Evolutionary conservation across 2,329 filamentous ascomycete genomes (phyloP).

Genomic region (Curvularia hawaiiensis): DNA sequence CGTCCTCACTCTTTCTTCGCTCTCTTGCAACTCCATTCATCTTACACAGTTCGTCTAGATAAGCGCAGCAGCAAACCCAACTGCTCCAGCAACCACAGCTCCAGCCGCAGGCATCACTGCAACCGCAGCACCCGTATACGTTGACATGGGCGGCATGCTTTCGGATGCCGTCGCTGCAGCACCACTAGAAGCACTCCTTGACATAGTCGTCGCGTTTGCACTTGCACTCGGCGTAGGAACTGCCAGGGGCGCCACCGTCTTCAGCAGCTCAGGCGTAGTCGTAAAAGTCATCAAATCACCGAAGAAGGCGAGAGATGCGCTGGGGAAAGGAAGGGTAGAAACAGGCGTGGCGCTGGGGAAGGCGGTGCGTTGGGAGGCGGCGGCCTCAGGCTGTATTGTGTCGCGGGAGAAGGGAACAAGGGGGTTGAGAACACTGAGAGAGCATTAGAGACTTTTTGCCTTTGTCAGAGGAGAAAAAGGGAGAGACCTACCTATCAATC

Average conservation of each 20-base stretch:
- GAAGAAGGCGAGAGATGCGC: constrained; percentile 23
- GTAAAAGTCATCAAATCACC: constrained; percentile 30
- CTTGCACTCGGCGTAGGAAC: constrained; percentile 8
- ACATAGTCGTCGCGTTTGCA: constrained; percentile 5
- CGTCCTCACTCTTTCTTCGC: background rate
- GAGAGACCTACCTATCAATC: constrained; percentile 27
- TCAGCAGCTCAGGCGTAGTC: constrained; percentile 30
- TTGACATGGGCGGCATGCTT: constrained; percentile 2
- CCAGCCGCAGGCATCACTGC: constrained; percentile 3
- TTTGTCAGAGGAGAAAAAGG: background rate
- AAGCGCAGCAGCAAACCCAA: constrained; percentile 6
- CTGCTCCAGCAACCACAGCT: constrained; percentile 2
- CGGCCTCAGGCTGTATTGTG: constrained; percentile 22
- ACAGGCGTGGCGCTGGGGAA: constrained; percentile 29
- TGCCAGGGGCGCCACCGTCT: constrained; percentile 31
- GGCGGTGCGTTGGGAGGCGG: constrained; percentile 27
- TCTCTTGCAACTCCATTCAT: background rate
- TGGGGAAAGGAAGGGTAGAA: constrained; percentile 24
- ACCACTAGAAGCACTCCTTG: background rate
- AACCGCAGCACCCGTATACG: constrained; percentile 6
- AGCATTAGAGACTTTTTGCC: background rate
- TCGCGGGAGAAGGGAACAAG: constrained; percentile 27
- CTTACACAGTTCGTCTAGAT: background rate
- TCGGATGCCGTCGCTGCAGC: background rate
- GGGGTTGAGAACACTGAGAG: constrained; percentile 20